These are phyloP conservation scores for Fagopyrum homotropicum DNA, from an alignment of 148 eudicot genomes.

Conservation along the genomic window DNA sequence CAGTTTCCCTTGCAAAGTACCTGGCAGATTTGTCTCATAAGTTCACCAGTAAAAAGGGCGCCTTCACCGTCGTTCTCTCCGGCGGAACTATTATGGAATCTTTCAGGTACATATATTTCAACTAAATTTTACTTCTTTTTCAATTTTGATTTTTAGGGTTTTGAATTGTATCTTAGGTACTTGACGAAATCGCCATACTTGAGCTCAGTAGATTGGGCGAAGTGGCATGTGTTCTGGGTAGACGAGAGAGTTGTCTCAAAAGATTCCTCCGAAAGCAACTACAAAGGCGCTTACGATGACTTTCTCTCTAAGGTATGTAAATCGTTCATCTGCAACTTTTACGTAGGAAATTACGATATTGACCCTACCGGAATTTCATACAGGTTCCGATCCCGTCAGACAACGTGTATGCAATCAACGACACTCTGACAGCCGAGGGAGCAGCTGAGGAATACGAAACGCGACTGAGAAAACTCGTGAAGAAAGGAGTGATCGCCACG, in stretches of 20 bases:
- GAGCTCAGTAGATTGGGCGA: constrained; percentile 77
- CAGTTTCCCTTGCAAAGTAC: constrained; percentile 49
- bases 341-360: background rate
- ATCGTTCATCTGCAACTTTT: background rate
- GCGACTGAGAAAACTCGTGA: constrained; percentile 38
- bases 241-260: constrained; percentile 91
- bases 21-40: constrained; percentile 44
- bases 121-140: background rate
- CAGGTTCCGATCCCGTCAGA: constrained; percentile 46
- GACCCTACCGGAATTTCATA: constrained; percentile 6
- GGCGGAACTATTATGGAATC: constrained; percentile 77
- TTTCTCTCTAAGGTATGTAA: constrained; percentile 72
- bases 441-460: constrained; percentile 70
- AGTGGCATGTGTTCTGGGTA: constrained; percentile 89
- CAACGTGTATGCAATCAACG: constrained; percentile 51
- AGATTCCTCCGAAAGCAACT: constrained; percentile 74
- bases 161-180: constrained; percentile 39
- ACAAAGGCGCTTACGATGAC: constrained; percentile 60
- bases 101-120: constrained; percentile 32
- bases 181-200: constrained; percentile 55
- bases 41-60: constrained; percentile 38
- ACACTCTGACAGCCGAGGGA: constrained; percentile 36
- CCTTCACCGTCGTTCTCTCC: constrained; percentile 71
- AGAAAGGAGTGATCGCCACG: constrained; percentile 24
- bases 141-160: background rate